These are phyloP conservation scores for Wallacemonas collosoma DNA, from an alignment of 208 protist species.

Conservation along the genomic window DNA sequence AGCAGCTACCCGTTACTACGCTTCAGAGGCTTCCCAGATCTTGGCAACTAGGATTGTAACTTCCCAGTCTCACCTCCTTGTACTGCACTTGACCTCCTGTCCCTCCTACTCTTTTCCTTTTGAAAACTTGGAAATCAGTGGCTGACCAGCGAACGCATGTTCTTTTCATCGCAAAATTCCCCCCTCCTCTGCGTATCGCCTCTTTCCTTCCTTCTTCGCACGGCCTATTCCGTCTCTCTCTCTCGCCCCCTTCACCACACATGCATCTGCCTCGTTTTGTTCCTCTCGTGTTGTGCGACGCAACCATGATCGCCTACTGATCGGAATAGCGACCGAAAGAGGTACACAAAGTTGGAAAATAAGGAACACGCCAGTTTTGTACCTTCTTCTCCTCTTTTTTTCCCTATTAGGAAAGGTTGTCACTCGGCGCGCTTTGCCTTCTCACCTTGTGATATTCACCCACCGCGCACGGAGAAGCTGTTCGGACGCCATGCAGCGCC, in stretches of 20 bases:
- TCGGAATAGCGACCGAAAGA: no score
- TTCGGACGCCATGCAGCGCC: slow-evolving; percentile 16
- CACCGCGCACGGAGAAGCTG: neutral
- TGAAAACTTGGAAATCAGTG: no score
- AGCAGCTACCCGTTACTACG: no score
- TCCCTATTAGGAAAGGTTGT: neutral
- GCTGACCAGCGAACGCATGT: no score
- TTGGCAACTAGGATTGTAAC: no score
- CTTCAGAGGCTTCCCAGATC: no score
- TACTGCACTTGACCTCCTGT: no score
- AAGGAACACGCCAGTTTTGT: neutral
- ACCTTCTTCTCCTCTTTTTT: neutral
- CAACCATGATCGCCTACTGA: no score
- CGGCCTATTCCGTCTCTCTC: slow-evolving; percentile 12
- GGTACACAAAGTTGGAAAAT: no score
- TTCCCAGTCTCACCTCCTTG: no score
- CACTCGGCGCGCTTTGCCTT: neutral
- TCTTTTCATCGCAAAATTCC: slow-evolving; percentile 19
- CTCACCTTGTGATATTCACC: neutral
- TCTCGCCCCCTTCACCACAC: slow-evolving; percentile 17
- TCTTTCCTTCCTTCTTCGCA: no score
- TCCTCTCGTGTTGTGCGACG: neutral
- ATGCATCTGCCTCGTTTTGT: slow-evolving; percentile 20
- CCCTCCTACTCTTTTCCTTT: neutral
- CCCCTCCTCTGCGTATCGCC: neutral